Base-by-base conservation (phyloP, 169 alveolate genomes). In the Theileria luwenshuni region DNA sequence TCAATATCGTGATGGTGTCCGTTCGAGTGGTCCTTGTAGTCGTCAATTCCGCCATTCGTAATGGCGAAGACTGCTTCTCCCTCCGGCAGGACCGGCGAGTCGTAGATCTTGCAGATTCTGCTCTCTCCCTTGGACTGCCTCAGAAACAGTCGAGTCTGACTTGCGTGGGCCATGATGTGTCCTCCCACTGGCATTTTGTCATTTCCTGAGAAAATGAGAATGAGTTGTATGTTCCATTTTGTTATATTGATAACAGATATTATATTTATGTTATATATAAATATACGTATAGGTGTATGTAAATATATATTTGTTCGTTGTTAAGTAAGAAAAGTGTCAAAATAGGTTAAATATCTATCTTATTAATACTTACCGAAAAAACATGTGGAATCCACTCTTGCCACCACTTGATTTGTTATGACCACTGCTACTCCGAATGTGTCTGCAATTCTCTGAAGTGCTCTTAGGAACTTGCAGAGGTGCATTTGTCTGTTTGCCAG, bases 141-240 rank as follows among this genome's bases (percentile, higher is more conserved):
- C 68, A 97, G 80, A 85, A 90, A 94, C 48, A 98, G 86, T 69
- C 99, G 92, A 5, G 99, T 97, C 76, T 96, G 97, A 28, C 98
- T 91, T 43, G 99, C 99, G 90, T 97, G 99, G 30, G 99, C 99
- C 83, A 98, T 93, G 38, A 98, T 96, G 91, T 98, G 95, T 7
- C 99, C 99, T 19, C 99, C 99, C 41, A 97, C 94, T 8, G 99
- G 95, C 92, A 90, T 79, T 84, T 92, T 90, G 56, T 91, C 95
- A 54, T 73, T 85, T 6, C 88, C 84, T 67, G 19, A 19, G 8
- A 8, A 15, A 56, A 2, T 3, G 3, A 63, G 19, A 7, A 61
- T 45, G 23, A 17, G n/a, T n/a, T n/a, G n/a, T n/a, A n/a, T n/a
- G n/a, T n/a, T n/a, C n/a, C n/a, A n/a, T n/a, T n/a, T n/a, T n/a